phyloP scores from a whole-genome alignment of 208 protist species.

The Leishmania guyanensis region DNA sequence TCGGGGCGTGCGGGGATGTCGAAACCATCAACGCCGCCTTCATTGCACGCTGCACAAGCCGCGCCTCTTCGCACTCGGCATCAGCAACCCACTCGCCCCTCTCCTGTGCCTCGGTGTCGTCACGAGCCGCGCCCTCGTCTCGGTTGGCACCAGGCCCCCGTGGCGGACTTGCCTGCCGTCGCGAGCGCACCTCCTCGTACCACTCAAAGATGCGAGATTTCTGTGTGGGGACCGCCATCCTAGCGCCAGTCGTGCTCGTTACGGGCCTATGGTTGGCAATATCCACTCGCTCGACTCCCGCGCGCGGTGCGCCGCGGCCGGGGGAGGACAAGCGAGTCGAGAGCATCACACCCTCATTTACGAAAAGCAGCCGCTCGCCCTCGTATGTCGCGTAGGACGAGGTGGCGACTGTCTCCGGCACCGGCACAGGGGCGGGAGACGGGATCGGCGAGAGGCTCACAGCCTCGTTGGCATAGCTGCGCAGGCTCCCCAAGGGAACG shows the following conservation, averaged over 20 bases:
- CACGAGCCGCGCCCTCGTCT: not conserved
- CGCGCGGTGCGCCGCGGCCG: not conserved
- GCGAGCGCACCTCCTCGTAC: constrained; percentile 13
- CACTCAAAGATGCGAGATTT: constrained; percentile 18
- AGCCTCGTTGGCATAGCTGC: constrained; percentile 14
- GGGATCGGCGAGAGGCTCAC: constrained; percentile 20
- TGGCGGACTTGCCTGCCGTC: not conserved
- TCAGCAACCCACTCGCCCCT: not conserved
- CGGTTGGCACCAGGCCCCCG: not conserved
- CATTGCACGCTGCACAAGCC: constrained; percentile 1
- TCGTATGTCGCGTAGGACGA: not conserved
- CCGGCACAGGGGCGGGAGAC: not conserved
- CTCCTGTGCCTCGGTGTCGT: constrained; percentile 4
- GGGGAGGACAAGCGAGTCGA: not conserved
- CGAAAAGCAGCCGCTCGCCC: not conserved
- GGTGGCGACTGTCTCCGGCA: not conserved
- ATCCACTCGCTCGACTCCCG: not conserved
- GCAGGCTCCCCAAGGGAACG: constrained; percentile 13
- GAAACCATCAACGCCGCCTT: constrained; percentile 5
- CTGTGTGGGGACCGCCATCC: not conserved
- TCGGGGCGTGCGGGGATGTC: not conserved
- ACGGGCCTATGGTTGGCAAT: not conserved
- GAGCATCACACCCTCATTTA: not conserved
- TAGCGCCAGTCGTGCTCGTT: not conserved
- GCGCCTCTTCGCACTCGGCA: not conserved